Base-by-base conservation (phyloP, 768 basidiomycete species). In the Pleurotus tuoliensis region DNA sequence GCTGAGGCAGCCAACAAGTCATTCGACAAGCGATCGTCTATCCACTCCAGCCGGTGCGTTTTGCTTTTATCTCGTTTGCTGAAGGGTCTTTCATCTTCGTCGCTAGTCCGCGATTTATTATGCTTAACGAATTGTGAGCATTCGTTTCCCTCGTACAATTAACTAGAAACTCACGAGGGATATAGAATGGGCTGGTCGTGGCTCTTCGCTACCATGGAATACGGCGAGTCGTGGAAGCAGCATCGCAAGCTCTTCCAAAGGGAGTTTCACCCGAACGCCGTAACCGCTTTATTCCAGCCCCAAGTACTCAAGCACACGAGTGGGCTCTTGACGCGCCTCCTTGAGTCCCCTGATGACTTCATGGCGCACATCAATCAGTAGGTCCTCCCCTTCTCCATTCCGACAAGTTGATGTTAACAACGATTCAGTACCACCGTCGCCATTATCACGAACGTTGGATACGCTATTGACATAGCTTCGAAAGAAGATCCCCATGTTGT, bases 401-500 rank as follows among this genome's bases (percentile, higher is more conserved):
- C 46, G 16, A 48, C 41, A 3, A 9, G 20, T 41, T 24, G n/a
- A 27, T 12, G 38, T 16, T 13, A 30, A 25, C 7, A 47, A 15
- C 7, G n/a, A 22, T 16, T 11, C 39, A 55, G 58, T 56, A 51
- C 52, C 43, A 52, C 56, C 16, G 46, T 16, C n/a, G 48, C 40
- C 40, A 34, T 61, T n/a, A 60, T 58, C 27, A 20, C 52, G 8
- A 49, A 15, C 48, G 55, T 41, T 7, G 74, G 76, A 0, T 82
- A 83, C 58, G 83, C 82, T 2, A 68, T 82, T 16, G 63, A 75
- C 11, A 69, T 76, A 7, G 58, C 69, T 38, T 66, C 72, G 0
- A 44, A 62, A 12, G 62, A 76, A 54, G 82, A 83, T 58, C 76
- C 79, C 2, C 76, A 74, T 59, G 67, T 84, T 34, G 59, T 63